These are phyloP conservation scores for Ganoderma meredithae DNA, from an alignment of 1,284 basidiomycete genomes.

Conservation along the genomic window DNA sequence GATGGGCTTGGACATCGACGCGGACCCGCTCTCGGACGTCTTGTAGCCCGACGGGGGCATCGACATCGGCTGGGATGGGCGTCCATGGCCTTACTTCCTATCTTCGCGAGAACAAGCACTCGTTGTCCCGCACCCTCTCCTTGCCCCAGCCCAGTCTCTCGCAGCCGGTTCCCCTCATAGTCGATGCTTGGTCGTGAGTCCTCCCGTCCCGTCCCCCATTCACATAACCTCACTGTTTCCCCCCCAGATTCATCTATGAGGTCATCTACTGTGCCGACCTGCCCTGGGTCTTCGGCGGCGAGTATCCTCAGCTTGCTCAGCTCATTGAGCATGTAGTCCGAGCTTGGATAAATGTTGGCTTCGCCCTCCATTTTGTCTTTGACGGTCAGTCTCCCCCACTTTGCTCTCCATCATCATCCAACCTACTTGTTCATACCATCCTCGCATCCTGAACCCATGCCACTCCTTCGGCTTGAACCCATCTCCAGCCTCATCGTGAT, in stretches of 20 bases:
- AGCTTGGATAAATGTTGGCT: slow-evolving; percentile 77
- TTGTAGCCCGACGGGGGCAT: slow-evolving; percentile 10
- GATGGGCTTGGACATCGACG: background rate
- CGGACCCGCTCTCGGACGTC: background rate
- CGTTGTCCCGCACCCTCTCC: slow-evolving; percentile 59
- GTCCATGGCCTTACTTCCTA: slow-evolving; percentile 84
- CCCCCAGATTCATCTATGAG: slow-evolving; percentile 78
- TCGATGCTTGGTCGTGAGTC: slow-evolving; percentile 92
- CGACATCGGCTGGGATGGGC: slow-evolving; percentile 63
- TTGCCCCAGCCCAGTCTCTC: slow-evolving; percentile 38
- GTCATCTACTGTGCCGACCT: slow-evolving; percentile 69
- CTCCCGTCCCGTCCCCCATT: slow-evolving; percentile 4
- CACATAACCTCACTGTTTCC: background rate
- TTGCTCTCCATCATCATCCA: background rate
- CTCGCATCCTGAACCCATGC: background rate
- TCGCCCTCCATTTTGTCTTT: slow-evolving; percentile 88
- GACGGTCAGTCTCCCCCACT: slow-evolving; percentile 66
- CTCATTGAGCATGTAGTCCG: slow-evolving; percentile 62
- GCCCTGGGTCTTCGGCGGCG: slow-evolving; percentile 89
- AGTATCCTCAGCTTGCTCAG: slow-evolving; percentile 69
- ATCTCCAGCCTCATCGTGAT: background rate
- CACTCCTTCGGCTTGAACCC: background rate
- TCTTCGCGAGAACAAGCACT: slow-evolving; percentile 74
- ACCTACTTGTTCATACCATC: background rate
- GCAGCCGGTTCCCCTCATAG: slow-evolving; percentile 55